Base-by-base conservation (phyloP, 768 basidiomycete species). In the Neoboletus magnificus region DNA sequence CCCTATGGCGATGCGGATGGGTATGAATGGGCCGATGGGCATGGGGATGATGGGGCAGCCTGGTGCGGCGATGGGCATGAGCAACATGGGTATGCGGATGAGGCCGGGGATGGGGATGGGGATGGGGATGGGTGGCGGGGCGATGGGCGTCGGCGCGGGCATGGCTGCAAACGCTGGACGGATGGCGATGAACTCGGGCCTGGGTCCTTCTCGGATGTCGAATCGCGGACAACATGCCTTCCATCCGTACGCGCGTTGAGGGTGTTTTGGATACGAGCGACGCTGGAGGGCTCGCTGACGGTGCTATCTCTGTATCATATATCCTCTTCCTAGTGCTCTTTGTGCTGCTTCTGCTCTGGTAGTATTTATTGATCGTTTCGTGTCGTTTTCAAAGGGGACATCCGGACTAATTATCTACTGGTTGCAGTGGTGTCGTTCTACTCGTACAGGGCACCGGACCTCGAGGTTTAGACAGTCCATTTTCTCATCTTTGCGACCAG, bases 161-260 rank as follows among this genome's bases (percentile, higher is more conserved):
- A 66, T 71, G 54, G 61, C 56, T 22, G 55, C 64, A 22, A 71
- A 71, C 58, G 67, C 73, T 29, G 72, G 73, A n/a, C 71, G 78
- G 55, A 74, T 74, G 73, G 54, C 74, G 47, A 71, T 74, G 71
- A 74, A 71, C 62, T 45, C 69, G 47, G 81, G 75, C 25, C 67
- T 73, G 54, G 83, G 76, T n/a, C 82, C 79, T 15, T 73, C 77
- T 50, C 74, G 80, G 8, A 74, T 76, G 67, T 76, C 73, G 51
- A 77, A 61, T 27, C 76, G 82, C 22, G 84, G 83, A 54, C 82
- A 83, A 58, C 81, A 83, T 59, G 76, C 74, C 55, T 86, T 83
- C 70, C 84, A 86, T 69, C 84, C 84, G n/a, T 86, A 86, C 65
- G 76, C 83, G 51, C 77, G 84, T 62, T 84, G 9, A 39, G 4